Evolutionary conservation across 768 basidiomycete genomes (phyloP).

Genomic region (Lactarius akahatsu): DNA sequence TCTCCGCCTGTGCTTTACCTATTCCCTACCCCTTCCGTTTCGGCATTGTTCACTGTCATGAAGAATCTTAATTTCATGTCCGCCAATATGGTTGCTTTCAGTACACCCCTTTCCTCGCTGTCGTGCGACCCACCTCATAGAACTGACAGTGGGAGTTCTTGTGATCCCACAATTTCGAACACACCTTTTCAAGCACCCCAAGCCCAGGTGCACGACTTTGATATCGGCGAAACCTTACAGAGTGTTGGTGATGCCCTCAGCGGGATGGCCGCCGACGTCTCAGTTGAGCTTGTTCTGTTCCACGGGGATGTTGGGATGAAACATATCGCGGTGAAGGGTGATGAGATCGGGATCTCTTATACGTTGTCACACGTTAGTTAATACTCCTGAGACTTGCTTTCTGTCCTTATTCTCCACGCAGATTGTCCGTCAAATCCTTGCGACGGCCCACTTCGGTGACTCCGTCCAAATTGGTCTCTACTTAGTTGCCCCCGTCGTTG

Average conservation of each 20-base stretch:
- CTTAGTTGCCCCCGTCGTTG: conserved; percentile 39
- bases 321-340: conserved; percentile 80
- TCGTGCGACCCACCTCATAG: conserved; percentile 20
- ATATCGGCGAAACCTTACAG: conserved; percentile 89
- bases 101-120: conserved; percentile 25
- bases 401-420: conserved; percentile 38
- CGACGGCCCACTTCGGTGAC: conserved; percentile 67
- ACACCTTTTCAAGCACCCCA: conserved; percentile 18
- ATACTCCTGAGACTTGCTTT: conserved; percentile 9
- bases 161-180: conserved; percentile 15
- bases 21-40: conserved; percentile 88
- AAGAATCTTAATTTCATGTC: conserved; percentile 92
- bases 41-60: conserved; percentile 87
- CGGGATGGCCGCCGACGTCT: conserved; percentile 75
- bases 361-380: conserved; percentile 78
- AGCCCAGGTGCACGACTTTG: conserved; percentile 57
- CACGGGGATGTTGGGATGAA: conserved; percentile 88
- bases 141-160: conserved; percentile 8
- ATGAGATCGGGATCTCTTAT: conserved; percentile 82
- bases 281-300: conserved; percentile 89
- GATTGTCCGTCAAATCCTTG: conserved; percentile 83
- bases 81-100: conserved; percentile 69
- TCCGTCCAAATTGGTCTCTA: conserved; percentile 83
- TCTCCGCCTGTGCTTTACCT: conserved; percentile 83
- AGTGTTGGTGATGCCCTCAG: conserved; percentile 85